These are phyloP conservation scores for Nakazawaea holstii DNA, from an alignment of 805 yeast species.

Conservation along the genomic window DNA sequence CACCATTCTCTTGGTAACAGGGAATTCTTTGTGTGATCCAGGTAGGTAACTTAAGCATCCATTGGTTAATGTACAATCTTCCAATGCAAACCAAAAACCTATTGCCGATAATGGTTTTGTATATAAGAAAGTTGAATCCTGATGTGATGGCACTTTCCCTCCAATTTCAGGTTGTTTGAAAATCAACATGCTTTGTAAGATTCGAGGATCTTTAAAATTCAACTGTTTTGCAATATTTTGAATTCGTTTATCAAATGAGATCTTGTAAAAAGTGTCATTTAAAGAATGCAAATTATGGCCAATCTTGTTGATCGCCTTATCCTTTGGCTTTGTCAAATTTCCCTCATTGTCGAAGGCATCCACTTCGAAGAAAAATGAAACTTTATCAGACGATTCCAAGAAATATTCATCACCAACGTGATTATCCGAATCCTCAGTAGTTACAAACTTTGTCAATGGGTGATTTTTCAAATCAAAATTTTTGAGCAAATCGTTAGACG, in stretches of 20 bases:
- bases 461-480: conserved; percentile 50
- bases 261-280: conserved; percentile 39
- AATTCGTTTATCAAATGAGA: conserved; percentile 49
- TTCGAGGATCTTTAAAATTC: conserved; percentile 57
- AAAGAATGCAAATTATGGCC: conserved; percentile 72
- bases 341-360: conserved; percentile 58
- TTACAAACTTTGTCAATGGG: conserved; percentile 67
- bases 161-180: conserved; percentile 75
- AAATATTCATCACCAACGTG: conserved; percentile 76
- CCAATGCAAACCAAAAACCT: conserved; percentile 81
- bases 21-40: conserved; percentile 59
- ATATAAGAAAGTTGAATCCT: conserved; percentile 67
- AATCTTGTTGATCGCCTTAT: conserved; percentile 63
- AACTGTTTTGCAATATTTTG: conserved; percentile 46
- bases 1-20: conserved; percentile 59
- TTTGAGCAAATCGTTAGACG: conserved; percentile 39
- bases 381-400: conserved; percentile 61
- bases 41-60: conserved; percentile 70
- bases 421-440: conserved; percentile 38
- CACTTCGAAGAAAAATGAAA: conserved; percentile 65
- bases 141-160: conserved; percentile 72
- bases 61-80: conserved; percentile 60
- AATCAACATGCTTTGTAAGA: conserved; percentile 73
- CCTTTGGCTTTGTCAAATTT: conserved; percentile 45
- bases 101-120: conserved; percentile 67